Base-by-base conservation (phyloP, 192 early-diverging fungal species). In the Coemansia sp. region DNA sequence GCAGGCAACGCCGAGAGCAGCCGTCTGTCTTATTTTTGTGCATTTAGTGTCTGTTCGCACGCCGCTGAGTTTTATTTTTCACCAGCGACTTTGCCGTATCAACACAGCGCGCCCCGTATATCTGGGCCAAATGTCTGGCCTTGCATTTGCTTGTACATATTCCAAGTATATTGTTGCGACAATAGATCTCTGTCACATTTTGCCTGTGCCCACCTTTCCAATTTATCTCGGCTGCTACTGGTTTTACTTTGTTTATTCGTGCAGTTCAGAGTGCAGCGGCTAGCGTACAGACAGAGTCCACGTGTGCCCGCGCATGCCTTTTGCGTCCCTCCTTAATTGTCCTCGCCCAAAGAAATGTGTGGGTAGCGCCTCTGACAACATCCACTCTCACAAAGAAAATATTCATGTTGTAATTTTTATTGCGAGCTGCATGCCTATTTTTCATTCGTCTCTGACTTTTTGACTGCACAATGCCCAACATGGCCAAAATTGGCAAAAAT, bases 391-490 rank as follows among this genome's bases (percentile, higher is more conserved):
- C 43, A 12, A 47, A 47, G 24, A 23, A 64, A n/a, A 29, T 38
- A 11, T 17, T 35, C 17, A 25, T 5, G 14, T 23, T 55, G 53
- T 14, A 21, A 25, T 55, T 24, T 57, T 29, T 57, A 38, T 57
- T 57, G 56, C 17, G 11, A 17, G 32, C 29, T 32, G 29, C 29
- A 32, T 32, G 29, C 29, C 29, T 32, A 32, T 64, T 25, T 56
- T 64, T 64, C 15, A 53, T 50, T 32, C 8, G 23, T 25, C 56
- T 41, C 56, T 58, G 56, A 58, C 56, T 49, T 49, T 45, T 49
- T 21, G 21, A 8, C 35, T 25, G 35, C 56, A 56, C 37, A 58
- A 41, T 41, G 38, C 38, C 32, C 2, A 41, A 7, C 15, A 19
- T 19, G 47, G 47, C 47, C 47, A 22, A 49, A 19, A 17, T 19